A percentile compares a stretch with the other conserved stretches of the same genome.
phyloP scores from a whole-genome alignment of 2,329 filamentous ascomycete species.

The Teratosphaeria nubilosa region DNA sequence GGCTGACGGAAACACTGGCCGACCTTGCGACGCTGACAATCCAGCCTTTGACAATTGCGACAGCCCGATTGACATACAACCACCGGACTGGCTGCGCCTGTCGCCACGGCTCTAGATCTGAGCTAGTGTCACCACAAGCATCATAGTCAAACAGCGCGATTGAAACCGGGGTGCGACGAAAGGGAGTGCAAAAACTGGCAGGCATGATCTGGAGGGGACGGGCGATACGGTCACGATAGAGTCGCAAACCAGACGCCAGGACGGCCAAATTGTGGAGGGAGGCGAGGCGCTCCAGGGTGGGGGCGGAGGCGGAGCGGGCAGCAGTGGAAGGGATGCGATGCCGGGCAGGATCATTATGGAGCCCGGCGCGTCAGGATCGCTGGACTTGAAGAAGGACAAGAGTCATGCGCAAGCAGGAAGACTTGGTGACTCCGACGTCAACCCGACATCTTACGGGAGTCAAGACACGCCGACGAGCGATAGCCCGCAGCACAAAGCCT shows the following conservation, averaged over 20 bases:
- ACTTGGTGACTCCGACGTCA: constrained; percentile 1
- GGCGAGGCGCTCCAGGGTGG: constrained; percentile 10
- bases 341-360: constrained; percentile 41
- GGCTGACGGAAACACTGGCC: background rate
- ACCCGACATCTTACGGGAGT: constrained; percentile 11
- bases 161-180: background rate
- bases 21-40: background rate
- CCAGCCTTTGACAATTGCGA: background rate
- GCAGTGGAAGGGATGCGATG: constrained; percentile 26
- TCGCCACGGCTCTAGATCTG: background rate
- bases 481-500: constrained; percentile 1
- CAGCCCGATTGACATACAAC: background rate
- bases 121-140: background rate
- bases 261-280: constrained; percentile 9
- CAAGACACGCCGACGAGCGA: constrained; percentile 5
- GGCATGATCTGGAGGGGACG: constrained; percentile 12
- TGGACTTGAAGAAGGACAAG: constrained; percentile 24
- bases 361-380: constrained; percentile 29
- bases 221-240: constrained; percentile 15
- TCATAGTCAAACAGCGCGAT: background rate
- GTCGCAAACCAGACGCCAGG: constrained; percentile 10
- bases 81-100: background rate
- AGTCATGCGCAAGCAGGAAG: constrained; percentile 15
- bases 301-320: constrained; percentile 7
- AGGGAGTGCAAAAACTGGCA: background rate